Evolutionary conservation across 805 yeast genomes (phyloP).

Genomic region (Saccharomycopsis selenospora): DNA sequence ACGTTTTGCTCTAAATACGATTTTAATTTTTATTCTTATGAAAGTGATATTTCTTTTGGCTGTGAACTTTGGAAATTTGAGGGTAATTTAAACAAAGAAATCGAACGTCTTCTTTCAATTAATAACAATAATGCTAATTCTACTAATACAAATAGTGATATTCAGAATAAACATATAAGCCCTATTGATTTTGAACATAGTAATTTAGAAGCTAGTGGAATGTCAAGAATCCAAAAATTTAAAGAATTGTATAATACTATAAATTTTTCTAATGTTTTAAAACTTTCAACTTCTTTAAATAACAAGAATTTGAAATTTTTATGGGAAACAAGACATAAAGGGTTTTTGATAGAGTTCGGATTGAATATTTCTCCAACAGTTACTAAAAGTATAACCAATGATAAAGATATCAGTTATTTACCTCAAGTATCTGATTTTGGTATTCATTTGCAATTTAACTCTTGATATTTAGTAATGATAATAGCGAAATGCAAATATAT

Average conservation of each 20-base stretch:
- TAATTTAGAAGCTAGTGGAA: too few species aligned
- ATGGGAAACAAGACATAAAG: slow-evolving; percentile 87
- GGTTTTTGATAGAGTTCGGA: slow-evolving; percentile 46
- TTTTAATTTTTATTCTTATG: slow-evolving; percentile 85
- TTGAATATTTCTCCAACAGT: slow-evolving; percentile 5
- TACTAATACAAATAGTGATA: neutral
- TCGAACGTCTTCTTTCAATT: slow-evolving; percentile 6
- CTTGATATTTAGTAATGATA: too few species aligned
- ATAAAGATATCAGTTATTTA: neutral
- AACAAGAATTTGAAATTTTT: slow-evolving; percentile 53
- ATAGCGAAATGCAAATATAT: too few species aligned
- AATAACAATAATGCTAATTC: neutral
- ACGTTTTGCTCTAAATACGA: slow-evolving; percentile 81
- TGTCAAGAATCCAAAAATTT: slow-evolving; percentile 15
- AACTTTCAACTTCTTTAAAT: slow-evolving; percentile 61
- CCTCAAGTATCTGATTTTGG: neutral
- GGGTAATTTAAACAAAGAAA: slow-evolving; percentile 23
- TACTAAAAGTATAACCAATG: neutral
- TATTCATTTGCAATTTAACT: neutral
- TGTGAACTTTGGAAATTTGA: slow-evolving; percentile 58
- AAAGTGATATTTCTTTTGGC: slow-evolving; percentile 80
- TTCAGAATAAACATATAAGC: neutral
- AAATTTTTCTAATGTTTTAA: slow-evolving; percentile 63
- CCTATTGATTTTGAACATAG: too few species aligned
- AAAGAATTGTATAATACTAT: slow-evolving; percentile 13